Evolutionary conservation across 805 yeast species (phyloP).

Genomic region (Phaffomyces thermotolerans): DNA sequence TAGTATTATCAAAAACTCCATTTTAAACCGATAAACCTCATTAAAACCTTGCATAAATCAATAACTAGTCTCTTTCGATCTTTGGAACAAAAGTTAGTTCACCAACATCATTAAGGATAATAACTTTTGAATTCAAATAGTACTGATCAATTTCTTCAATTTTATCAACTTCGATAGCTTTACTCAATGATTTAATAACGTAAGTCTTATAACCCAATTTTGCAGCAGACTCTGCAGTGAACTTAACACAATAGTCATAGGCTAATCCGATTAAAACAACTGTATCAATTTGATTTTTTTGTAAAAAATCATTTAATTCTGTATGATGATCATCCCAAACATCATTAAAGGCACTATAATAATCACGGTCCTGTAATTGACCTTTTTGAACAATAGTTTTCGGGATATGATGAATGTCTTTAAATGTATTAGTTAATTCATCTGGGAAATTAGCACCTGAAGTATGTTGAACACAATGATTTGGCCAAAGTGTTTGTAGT

Average conservation of each 20-base stretch:
- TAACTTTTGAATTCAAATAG: conserved; percentile 30
- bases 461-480: conserved; percentile 74
- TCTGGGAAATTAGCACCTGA: conserved; percentile 58
- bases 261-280: conserved; percentile 81
- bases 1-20: too few species aligned
- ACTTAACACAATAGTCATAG: conserved; percentile 76
- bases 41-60: background rate
- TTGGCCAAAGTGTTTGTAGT: conserved; percentile 73
- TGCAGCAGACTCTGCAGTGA: conserved; percentile 67
- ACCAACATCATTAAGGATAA: conserved; percentile 15
- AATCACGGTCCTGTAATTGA: conserved; percentile 62
- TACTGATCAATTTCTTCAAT: conserved; percentile 27
- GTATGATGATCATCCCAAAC: conserved; percentile 69
- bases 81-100: conserved; percentile 5
- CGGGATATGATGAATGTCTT: conserved; percentile 27
- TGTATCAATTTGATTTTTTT: conserved; percentile 40
- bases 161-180: conserved; percentile 45
- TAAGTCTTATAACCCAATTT: conserved; percentile 53
- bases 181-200: conserved; percentile 51
- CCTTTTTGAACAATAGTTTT: conserved; percentile 63
- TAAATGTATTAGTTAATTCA: conserved; percentile 33
- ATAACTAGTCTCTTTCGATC: background rate
- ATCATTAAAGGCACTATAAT: conserved; percentile 82
- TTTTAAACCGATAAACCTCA: background rate
- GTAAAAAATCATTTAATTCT: conserved; percentile 46